Conservation (phyloP, 1,284 basidiomycete genomes). For the Melampsora medusae region DNA sequence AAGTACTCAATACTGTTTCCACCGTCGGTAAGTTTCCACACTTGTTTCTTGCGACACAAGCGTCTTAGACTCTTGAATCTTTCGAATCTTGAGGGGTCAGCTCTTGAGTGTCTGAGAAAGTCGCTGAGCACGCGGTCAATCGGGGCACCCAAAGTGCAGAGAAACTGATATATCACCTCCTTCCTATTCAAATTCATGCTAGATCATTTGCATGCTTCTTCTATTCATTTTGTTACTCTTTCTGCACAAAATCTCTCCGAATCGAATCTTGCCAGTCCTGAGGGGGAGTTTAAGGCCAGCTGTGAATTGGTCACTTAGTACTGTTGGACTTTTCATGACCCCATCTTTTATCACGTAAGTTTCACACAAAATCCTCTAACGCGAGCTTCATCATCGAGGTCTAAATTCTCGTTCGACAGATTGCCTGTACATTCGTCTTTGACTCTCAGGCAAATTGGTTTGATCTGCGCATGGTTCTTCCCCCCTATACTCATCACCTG, state of each 20-base stretch:
- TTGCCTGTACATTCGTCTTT: conserved; percentile 4
- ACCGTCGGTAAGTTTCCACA: conserved; percentile 1
- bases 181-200: neutral
- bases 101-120: too few species aligned
- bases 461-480: conserved; percentile 15
- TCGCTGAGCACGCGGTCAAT: too few species aligned
- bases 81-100: too few species aligned
- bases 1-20: conserved; percentile 11
- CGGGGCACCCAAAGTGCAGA: too few species aligned
- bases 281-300: conserved; percentile 7
- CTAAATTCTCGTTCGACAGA: neutral
- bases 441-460: conserved; percentile 6
- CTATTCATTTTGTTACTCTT: conserved; percentile 1
- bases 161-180: neutral
- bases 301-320: conserved; percentile 11
- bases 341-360: conserved; percentile 16
- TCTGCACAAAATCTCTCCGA: neutral
- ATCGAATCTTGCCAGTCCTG: neutral
- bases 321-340: conserved; percentile 16
- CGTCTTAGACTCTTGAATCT: too few species aligned
- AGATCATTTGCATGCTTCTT: conserved; percentile 16
- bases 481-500: conserved; percentile 17
- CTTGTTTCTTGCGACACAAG: neutral
- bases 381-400: neutral
- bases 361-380: neutral